Base-by-base conservation (phyloP, 495 filamentous ascomycete species). In the Sabuloglossum arenarium region DNA sequence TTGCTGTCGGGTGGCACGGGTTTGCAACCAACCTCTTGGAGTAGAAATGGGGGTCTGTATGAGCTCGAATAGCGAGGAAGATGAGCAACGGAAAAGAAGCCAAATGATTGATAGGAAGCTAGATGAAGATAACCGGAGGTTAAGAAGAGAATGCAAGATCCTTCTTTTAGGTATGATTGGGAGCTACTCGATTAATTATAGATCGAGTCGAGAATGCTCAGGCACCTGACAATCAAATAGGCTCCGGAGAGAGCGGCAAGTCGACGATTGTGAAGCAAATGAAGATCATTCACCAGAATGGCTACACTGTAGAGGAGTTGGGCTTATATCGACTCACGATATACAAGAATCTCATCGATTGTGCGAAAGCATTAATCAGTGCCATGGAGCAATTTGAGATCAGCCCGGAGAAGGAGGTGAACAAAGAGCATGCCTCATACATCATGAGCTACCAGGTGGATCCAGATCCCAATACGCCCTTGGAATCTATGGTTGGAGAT, bases 181-280 rank as follows among this genome's bases (percentile, higher is more conserved):
- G 39, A 19, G 12, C 25, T 11, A 29, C 16, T 6, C 30, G 42
- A 29, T 28, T 14, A 1, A n/a, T 21, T 12, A 28, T 27, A 21
- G 14, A 19, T 9, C 45, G 10, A 51, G 9, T 51, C 12, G 24
- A 23, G 39, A 43, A 10, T 21, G n/a, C 39, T 21, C n/a, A 5
- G 39, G n/a, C 21, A 5, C 21, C 58, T 60, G 37, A 61, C 56
- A 9, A 27, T 28, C n/a, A 42, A 32, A 39, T 64, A 98, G 91
- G 91, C 39, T 96, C 91, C 57, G 91, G 91, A 58, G 91, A 98
- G 75, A 96, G 89, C 69, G 91, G 91, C 52, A 98, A 98, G 70
- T 96, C 91, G 51, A 98, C 91, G 3, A 96, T 97, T 60, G 91
- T 98, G 59, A 97, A 97, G 68, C 91, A 97, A 75, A 98, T 97